A percentile compares a stretch with the other conserved stretches of the same genome.
phyloP scores from a whole-genome alignment of 805 yeast species.

The Lachancea dasiensis region DNA sequence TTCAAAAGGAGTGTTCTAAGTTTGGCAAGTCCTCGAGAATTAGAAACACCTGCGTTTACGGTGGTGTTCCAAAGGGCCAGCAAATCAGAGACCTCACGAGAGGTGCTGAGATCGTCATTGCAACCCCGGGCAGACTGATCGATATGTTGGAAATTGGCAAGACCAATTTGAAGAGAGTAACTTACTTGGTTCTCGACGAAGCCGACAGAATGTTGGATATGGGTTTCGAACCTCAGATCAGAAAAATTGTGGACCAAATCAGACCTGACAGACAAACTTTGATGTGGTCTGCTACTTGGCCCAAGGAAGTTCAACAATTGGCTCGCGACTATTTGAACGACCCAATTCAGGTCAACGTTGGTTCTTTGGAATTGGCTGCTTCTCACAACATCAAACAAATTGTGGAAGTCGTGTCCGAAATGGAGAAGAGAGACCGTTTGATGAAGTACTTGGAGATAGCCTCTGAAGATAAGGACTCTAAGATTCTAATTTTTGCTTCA shows the following conservation, averaged over 20 bases:
- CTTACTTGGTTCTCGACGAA: constrained; percentile 95
- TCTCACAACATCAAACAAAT: constrained; percentile 93
- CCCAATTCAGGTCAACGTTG: constrained; percentile 94
- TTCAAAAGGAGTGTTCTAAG: constrained; percentile 92
- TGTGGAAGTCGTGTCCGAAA: constrained; percentile 86
- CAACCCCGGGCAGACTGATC: constrained; percentile 98
- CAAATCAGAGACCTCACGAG: constrained; percentile 93
- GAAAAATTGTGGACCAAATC: constrained; percentile 96
- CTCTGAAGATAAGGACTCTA: constrained; percentile 61
- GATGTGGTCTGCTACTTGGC: constrained; percentile 99
- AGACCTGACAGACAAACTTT: constrained; percentile 99
- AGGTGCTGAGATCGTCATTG: constrained; percentile 94
- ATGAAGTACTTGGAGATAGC: constrained; percentile 78
- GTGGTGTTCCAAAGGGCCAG: constrained; percentile 98
- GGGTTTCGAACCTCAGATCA: constrained; percentile 99
- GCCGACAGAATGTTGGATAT: constrained; percentile 99
- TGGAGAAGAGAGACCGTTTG: constrained; percentile 90
- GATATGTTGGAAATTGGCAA: constrained; percentile 95
- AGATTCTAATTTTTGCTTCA: constrained; percentile 86
- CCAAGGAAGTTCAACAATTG: constrained; percentile 91
- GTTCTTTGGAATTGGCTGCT: constrained; percentile 93
- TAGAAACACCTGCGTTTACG: constrained; percentile 95
- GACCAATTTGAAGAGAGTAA: constrained; percentile 93
- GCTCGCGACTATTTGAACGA: constrained; percentile 88
- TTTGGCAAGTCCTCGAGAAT: constrained; percentile 89